Evolutionary conservation across 192 early-diverging fungal species (phyloP).

Genomic region (Coemansia sp.): DNA sequence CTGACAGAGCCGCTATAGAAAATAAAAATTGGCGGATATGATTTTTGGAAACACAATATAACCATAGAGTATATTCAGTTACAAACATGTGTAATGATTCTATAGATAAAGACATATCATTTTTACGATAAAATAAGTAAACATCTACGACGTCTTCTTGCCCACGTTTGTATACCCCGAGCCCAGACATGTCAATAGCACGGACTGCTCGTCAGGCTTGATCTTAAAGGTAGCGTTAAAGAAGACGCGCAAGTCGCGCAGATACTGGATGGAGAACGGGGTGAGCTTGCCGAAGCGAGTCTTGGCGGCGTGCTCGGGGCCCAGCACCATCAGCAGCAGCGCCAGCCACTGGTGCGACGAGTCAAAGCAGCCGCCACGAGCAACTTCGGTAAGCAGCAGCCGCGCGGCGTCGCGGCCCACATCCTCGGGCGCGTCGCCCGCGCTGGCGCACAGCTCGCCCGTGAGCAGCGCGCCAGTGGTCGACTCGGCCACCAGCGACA

Average conservation of each 20-base stretch:
- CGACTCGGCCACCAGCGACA: conserved; percentile 90
- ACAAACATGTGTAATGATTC: too few species aligned
- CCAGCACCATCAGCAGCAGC: conserved; percentile 81
- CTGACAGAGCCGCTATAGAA: conserved; percentile 32
- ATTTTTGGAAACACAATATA: too few species aligned
- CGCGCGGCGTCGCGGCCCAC: conserved; percentile 76
- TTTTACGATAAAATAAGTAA: too few species aligned
- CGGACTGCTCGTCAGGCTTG: conserved; percentile 67
- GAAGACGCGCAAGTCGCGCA: conserved; percentile 87
- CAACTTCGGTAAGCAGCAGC: conserved; percentile 81
- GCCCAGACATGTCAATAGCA: conserved; percentile 86
- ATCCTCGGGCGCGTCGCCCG: conserved; percentile 87
- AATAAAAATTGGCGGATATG: too few species aligned
- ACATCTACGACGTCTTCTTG: conserved; percentile 67
- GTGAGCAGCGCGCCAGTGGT: conserved; percentile 81
- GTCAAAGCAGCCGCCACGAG: conserved; percentile 88
- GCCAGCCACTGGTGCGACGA: conserved; percentile 84
- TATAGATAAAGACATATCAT: too few species aligned
- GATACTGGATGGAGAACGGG: conserved; percentile 88
- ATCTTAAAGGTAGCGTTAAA: conserved; percentile 94
- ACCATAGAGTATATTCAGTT: too few species aligned
- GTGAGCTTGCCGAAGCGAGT: conserved; percentile 81
- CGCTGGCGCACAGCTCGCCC: conserved; percentile 79
- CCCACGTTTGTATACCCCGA: conserved; percentile 86
- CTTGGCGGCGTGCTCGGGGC: conserved; percentile 92